phyloP scores from a whole-genome alignment of 768 basidiomycete species.

The Russula abietina region DNA sequence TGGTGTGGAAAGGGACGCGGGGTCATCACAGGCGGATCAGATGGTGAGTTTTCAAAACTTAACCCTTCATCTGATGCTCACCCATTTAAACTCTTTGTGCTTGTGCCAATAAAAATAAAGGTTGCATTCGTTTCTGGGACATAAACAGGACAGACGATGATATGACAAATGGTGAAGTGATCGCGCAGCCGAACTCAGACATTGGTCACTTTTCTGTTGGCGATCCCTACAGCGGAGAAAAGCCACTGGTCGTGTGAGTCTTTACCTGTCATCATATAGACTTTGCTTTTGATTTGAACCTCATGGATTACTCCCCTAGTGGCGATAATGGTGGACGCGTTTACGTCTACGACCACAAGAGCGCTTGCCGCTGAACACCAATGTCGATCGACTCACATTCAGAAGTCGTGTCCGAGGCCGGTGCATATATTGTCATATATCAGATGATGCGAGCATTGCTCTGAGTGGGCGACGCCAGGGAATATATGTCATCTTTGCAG shows the following conservation, averaged over 20 bases:
- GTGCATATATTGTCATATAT: too few species aligned
- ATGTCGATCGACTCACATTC: background rate
- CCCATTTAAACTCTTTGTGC: background rate
- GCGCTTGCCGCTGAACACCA: background rate
- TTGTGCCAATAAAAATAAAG: constrained; percentile 12
- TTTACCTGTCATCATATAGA: background rate
- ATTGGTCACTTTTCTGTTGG: constrained; percentile 25
- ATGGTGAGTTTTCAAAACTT: constrained; percentile 15
- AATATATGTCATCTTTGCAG: background rate
- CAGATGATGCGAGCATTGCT: background rate
- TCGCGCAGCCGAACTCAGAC: constrained; percentile 19
- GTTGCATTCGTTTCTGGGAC: constrained; percentile 24
- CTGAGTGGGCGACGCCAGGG: background rate
- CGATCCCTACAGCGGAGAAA: constrained; percentile 19
- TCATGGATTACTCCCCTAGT: background rate
- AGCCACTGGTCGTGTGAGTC: constrained; percentile 23
- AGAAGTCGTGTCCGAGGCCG: background rate
- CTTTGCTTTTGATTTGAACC: background rate
- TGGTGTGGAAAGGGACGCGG: constrained; percentile 21
- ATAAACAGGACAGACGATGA: constrained; percentile 20
- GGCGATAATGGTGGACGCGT: constrained; percentile 24
- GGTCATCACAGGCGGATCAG: constrained; percentile 21
- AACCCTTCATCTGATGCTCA: too few species aligned
- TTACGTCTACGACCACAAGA: constrained; percentile 20
- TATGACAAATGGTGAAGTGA: constrained; percentile 17